A percentile compares a stretch with the other conserved stretches of the same genome.
These are phyloP conservation scores for Ascosphaera apis DNA, from an alignment of 2,329 filamentous ascomycete species.

Conservation along the genomic window DNA sequence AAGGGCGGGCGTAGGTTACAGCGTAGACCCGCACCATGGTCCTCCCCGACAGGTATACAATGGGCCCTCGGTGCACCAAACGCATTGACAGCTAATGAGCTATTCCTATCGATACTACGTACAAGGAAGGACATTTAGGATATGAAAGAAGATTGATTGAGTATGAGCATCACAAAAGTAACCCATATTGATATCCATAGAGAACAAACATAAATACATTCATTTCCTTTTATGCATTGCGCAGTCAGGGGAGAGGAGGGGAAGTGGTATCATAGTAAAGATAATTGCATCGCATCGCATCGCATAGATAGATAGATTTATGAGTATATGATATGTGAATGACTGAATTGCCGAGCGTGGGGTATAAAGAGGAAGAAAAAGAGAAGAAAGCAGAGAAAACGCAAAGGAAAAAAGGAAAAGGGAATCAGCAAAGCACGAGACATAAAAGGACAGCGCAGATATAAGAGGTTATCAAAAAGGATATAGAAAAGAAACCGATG, in stretches of 20 bases:
- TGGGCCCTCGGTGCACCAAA: no score
- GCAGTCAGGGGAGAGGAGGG: not conserved
- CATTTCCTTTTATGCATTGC: not conserved
- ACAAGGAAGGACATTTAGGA: no score
- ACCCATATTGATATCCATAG: not conserved
- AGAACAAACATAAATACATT: not conserved
- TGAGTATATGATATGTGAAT: not conserved
- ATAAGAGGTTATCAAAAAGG: not conserved
- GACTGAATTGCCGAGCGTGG: not conserved
- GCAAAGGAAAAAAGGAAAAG: constrained; percentile 5
- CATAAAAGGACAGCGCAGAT: constrained; percentile 3
- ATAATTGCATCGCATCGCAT: not conserved
- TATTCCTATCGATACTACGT: no score
- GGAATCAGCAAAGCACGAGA: constrained; percentile 4
- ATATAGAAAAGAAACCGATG: constrained; percentile 3
- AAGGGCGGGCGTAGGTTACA: no score
- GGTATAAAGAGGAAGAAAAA: not conserved
- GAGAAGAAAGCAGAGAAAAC: constrained; percentile 6
- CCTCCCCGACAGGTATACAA: no score
- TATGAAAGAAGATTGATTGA: no score
- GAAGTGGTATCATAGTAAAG: not conserved
- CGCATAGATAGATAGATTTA: not conserved
- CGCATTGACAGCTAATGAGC: no score
- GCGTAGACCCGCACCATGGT: no score
- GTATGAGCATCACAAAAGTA: not conserved